Evolutionary conservation across 768 basidiomycete genomes (phyloP).

Genomic region (Tylopilus plumbeoviolaceoides): DNA sequence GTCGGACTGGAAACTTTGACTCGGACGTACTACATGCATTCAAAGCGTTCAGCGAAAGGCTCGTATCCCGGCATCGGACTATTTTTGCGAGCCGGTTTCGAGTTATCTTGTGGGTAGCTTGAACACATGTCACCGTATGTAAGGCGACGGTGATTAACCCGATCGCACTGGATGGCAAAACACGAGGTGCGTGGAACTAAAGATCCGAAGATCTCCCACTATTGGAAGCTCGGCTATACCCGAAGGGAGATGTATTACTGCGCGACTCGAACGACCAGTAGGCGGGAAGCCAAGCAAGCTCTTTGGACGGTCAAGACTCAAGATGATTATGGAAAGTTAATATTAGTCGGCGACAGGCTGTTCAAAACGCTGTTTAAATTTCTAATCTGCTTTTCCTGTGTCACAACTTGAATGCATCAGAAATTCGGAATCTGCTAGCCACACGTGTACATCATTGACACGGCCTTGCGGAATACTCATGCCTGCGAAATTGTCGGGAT

Average conservation of each 20-base stretch:
- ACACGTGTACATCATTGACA: neutral
- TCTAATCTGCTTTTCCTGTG: neutral
- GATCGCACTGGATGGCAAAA: slow-evolving; percentile 7
- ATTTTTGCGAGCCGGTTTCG: neutral
- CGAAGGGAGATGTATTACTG: neutral
- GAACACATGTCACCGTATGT: slow-evolving; percentile 1
- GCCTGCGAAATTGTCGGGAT: neutral
- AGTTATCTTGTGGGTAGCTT: neutral
- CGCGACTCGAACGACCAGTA: neutral
- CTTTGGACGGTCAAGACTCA: neutral
- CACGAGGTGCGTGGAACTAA: slow-evolving; percentile 7
- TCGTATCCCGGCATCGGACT: neutral
- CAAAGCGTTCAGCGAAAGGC: neutral
- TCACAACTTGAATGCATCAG: neutral
- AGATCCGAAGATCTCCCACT: neutral
- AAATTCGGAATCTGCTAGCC: neutral
- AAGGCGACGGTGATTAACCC: slow-evolving; percentile 10
- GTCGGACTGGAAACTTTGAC: neutral
- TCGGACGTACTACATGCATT: neutral
- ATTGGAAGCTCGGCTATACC: neutral
- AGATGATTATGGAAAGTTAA: neutral
- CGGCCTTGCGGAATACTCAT: neutral
- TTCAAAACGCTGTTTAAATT: neutral
- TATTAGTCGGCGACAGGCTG: neutral
- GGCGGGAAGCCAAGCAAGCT: neutral